phyloP scores from a whole-genome alignment of 2,329 filamentous ascomycete species.

The Iodosphaeria phyllophila region DNA sequence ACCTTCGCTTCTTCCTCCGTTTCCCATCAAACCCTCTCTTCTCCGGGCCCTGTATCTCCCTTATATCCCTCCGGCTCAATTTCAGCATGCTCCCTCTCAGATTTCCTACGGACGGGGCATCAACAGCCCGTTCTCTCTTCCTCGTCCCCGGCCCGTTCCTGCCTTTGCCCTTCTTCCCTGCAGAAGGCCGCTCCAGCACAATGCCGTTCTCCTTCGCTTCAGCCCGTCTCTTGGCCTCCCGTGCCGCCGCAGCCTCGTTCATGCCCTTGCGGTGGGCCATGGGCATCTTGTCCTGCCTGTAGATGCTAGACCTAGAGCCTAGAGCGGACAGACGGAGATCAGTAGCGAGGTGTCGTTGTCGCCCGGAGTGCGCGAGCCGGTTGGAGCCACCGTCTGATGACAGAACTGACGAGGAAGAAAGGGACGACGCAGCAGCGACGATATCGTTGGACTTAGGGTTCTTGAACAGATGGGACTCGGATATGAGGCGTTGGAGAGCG shows the following conservation, averaged over 20 bases:
- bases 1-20: constrained; percentile 11
- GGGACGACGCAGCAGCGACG: too few species aligned
- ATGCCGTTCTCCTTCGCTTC: constrained; percentile 86
- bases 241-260: constrained; percentile 38
- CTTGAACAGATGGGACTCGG: constrained; percentile 77
- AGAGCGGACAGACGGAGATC: constrained; percentile 71
- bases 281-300: constrained; percentile 73
- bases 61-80: constrained; percentile 59
- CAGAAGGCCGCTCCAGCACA: constrained; percentile 46
- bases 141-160: constrained; percentile 9
- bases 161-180: constrained; percentile 20
- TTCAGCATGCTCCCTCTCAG: constrained; percentile 57
- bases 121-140: constrained; percentile 39
- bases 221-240: constrained; percentile 51
- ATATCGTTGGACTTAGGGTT: too few species aligned
- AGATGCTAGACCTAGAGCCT: constrained; percentile 58
- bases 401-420: constrained; percentile 16
- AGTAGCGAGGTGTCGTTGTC: constrained; percentile 60
- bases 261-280: constrained; percentile 80
- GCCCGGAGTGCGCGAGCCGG: constrained; percentile 30
- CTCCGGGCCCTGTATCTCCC: constrained; percentile 9
- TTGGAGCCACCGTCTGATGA: constrained; percentile 13
- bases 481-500: constrained; percentile 73
- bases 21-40: constrained; percentile 3
- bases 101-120: constrained; percentile 61